phyloP scores from a whole-genome alignment of 768 basidiomycete genomes.

The Rhizopogon salebrosus region DNA sequence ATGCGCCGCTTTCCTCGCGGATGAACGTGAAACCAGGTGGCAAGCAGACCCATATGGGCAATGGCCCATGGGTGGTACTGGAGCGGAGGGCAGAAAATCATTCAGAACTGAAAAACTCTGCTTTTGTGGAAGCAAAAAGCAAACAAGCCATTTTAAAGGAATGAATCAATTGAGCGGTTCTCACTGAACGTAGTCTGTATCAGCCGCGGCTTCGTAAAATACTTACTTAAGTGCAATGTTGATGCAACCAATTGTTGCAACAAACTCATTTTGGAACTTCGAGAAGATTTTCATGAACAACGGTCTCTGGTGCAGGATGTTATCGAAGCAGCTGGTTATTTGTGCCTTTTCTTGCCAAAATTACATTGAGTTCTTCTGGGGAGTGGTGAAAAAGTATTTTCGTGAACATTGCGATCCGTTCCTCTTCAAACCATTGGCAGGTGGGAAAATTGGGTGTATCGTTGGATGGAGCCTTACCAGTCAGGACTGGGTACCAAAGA shows the following conservation, averaged over 20 bases:
- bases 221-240: too few relatives aligned
- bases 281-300: slow-evolving; percentile 8
- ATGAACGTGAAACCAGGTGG: slow-evolving; percentile 24
- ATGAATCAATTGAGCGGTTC: slow-evolving; percentile 23
- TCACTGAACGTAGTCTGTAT: slow-evolving; percentile 22
- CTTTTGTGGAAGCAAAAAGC: too few relatives aligned
- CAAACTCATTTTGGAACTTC: slow-evolving; percentile 12
- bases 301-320: slow-evolving; percentile 18
- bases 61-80: too few relatives aligned
- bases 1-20: slow-evolving; percentile 11
- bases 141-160: slow-evolving; percentile 28
- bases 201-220: background rate
- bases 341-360: slow-evolving; percentile 21
- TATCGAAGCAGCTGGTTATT: slow-evolving; percentile 20
- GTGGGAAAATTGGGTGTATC: slow-evolving; percentile 10
- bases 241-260: slow-evolving; percentile 1
- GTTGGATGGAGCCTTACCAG: slow-evolving; percentile 8
- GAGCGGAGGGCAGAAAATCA: too few relatives aligned
- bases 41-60: slow-evolving; percentile 1
- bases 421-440: slow-evolving; percentile 7
- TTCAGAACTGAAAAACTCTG: too few relatives aligned
- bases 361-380: slow-evolving; percentile 22
- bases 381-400: slow-evolving; percentile 8
- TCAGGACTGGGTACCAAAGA: slow-evolving; percentile 4
- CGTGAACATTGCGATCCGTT: slow-evolving; percentile 13